Evolutionary conservation across 495 filamentous ascomycete genomes (phyloP), one percentile per base, ranked within the genome.

Genomic region (Choiromyces venosus): DNA sequence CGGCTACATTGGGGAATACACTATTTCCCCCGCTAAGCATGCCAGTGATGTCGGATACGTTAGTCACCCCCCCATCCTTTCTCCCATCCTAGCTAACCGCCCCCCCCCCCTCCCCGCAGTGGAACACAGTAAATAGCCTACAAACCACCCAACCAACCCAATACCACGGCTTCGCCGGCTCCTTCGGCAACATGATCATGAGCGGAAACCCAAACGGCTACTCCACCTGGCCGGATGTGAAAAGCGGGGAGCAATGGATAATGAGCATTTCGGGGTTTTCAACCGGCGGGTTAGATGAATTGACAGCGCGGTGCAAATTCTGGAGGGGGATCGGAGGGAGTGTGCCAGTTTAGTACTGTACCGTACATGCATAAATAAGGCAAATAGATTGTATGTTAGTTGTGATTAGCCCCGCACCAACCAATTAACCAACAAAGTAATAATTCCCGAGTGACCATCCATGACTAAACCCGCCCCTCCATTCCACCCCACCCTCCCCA

Each of bases 21-120:
- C 84, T 0, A 89, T 89, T 71, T 74, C 81, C 29, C 88, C 88
- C 3, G 88, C 88, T 7, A 87, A 82, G 68, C 88, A 90, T 81
- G 88, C 83, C 4, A 86, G 84, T 75, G 88, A 89, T 82, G 86
- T 86, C 10, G 83, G 85, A 61, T 89, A 85, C 75, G 87, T 88
- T 77, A 70, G 83, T 81, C 65, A n/a, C n/a, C n/a, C n/a, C n/a
- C n/a, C n/a, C n/a, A n/a, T n/a, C n/a, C n/a, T n/a, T n/a, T n/a
- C n/a, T n/a, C n/a, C n/a, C n/a, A n/a, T n/a, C 38, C 36, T 71
- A 25, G 65, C 67, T 75, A 67, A 71, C 42, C n/a, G n/a, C n/a
- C n/a, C n/a, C n/a, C n/a, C n/a, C n/a, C n/a, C n/a, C n/a, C n/a
- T n/a, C 70, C 52, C 52, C 25, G 67, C 69, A 89, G 87, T 89